Evolutionary conservation across 345 rosid species (phyloP).

Genomic region (Pugionium cornutum): DNA sequence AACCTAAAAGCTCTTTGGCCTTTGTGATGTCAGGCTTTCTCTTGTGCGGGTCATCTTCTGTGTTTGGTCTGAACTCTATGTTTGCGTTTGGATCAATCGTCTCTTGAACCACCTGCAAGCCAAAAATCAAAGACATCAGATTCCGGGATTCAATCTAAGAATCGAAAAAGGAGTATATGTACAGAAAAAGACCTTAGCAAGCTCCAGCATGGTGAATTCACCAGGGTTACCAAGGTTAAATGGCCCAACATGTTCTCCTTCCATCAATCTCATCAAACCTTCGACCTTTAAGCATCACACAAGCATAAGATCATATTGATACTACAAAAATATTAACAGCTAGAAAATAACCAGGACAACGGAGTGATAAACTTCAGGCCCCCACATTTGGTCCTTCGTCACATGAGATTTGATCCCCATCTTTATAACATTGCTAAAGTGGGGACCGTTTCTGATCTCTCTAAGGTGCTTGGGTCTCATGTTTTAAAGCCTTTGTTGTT

Average conservation of each 20-base stretch:
- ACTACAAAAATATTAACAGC: conserved; percentile 1
- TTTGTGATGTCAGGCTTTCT: conserved; percentile 86
- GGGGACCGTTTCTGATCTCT: conserved; percentile 30
- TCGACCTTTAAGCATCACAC: conserved; percentile 59
- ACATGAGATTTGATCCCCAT: conserved; percentile 30
- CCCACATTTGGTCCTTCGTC: conserved; percentile 25
- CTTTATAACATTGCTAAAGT: conserved; percentile 23
- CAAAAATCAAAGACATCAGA: conserved; percentile 12
- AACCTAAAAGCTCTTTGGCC: conserved; percentile 69
- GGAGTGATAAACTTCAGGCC: conserved; percentile 27
- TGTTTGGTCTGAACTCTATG: conserved; percentile 86
- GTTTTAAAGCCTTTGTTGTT: conserved; percentile 31
- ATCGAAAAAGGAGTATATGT: not conserved
- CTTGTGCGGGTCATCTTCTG: conserved; percentile 85
- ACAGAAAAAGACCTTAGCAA: conserved; percentile 64
- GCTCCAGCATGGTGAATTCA: conserved; percentile 99
- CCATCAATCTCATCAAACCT: conserved; percentile 93
- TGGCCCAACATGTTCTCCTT: conserved; percentile 95
- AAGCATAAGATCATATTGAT: conserved; percentile 12
- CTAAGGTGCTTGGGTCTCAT: conserved; percentile 20
- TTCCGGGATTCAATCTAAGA: not conserved
- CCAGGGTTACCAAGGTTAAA: conserved; percentile 99
- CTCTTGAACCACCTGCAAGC: conserved; percentile 67
- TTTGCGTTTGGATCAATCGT: conserved; percentile 74
- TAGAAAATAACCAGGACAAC: conserved; percentile 12